phyloP scores from a whole-genome alignment of 108 stramenopile species.

The Nannochloropsis oceanica region DNA sequence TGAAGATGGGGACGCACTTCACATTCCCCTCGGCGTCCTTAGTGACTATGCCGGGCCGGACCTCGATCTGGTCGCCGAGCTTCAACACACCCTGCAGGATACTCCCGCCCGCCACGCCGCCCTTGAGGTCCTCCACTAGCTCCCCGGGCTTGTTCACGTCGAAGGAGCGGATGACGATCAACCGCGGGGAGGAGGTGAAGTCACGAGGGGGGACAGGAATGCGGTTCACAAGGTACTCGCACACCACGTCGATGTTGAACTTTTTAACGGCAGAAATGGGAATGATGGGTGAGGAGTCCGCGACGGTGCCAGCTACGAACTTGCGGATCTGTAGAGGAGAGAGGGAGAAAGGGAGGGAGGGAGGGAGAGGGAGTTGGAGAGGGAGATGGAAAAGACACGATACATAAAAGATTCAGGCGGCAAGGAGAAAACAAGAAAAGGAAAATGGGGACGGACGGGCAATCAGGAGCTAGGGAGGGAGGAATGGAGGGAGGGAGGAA shows the following conservation, averaged over 20 bases:
- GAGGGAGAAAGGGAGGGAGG: not conserved
- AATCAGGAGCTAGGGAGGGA: not conserved
- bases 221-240: conserved; percentile 87
- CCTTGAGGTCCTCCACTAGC: conserved; percentile 73
- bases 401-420: not conserved
- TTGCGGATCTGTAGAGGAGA: conserved; percentile 40
- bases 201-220: conserved; percentile 87
- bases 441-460: not conserved
- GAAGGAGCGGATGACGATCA: conserved; percentile 98
- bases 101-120: conserved; percentile 96
- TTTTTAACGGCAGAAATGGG: conserved; percentile 93
- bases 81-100: conserved; percentile 91
- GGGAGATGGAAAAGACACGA: too few relatives aligned
- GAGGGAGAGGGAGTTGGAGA: too few relatives aligned
- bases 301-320: conserved; percentile 95
- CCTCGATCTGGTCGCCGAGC: conserved; percentile 98
- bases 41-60: conserved; percentile 93
- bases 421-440: not conserved
- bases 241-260: conserved; percentile 98
- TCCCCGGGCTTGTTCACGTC: conserved; percentile 99
- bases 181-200: conserved; percentile 74
- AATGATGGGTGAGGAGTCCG: conserved; percentile 86
- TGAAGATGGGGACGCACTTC: conserved; percentile 71
- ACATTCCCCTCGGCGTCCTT: conserved; percentile 74
- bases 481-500: not conserved